These are phyloP conservation scores for Penicillium brasilianum DNA, from an alignment of 2,329 filamentous ascomycete genomes.

Conservation along the genomic window DNA sequence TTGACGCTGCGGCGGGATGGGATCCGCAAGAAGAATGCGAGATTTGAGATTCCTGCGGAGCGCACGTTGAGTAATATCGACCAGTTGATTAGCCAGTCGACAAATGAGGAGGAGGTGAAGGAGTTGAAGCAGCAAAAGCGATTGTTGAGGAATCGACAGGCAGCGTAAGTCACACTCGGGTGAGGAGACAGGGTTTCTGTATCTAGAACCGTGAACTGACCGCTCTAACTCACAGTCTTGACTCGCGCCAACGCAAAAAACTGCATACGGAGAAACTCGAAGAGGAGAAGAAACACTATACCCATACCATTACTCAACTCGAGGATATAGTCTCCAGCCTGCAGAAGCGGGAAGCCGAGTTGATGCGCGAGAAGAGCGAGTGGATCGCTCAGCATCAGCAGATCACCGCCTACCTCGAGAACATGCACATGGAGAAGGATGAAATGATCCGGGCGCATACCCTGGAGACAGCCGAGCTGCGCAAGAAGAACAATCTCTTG, in stretches of 20 bases:
- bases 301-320: constrained; percentile 73
- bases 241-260: constrained; percentile 97
- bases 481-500: constrained; percentile 88
- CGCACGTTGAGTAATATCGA: constrained; percentile 95
- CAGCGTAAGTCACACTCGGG: constrained; percentile 72
- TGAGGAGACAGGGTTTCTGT: too few relatives aligned
- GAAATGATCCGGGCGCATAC: constrained; percentile 88
- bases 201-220: not conserved
- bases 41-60: constrained; percentile 95
- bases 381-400: constrained; percentile 75
- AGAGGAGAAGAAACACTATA: constrained; percentile 93
- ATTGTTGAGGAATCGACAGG: constrained; percentile 90
- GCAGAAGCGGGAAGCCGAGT: constrained; percentile 62
- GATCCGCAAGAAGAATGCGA: constrained; percentile 98
- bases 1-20: constrained; percentile 77
- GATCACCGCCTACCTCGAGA: constrained; percentile 75
- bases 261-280: constrained; percentile 96
- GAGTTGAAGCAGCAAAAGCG: constrained; percentile 98
- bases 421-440: constrained; percentile 83
- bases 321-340: constrained; percentile 77
- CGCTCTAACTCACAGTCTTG: constrained; percentile 64
- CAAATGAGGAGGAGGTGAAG: constrained; percentile 88
- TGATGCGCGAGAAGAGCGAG: constrained; percentile 62
- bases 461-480: constrained; percentile 85
- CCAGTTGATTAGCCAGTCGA: constrained; percentile 81